Evolutionary conservation across 108 stramenopile genomes (phyloP).

Genomic region (Thalassiosira profunda): DNA sequence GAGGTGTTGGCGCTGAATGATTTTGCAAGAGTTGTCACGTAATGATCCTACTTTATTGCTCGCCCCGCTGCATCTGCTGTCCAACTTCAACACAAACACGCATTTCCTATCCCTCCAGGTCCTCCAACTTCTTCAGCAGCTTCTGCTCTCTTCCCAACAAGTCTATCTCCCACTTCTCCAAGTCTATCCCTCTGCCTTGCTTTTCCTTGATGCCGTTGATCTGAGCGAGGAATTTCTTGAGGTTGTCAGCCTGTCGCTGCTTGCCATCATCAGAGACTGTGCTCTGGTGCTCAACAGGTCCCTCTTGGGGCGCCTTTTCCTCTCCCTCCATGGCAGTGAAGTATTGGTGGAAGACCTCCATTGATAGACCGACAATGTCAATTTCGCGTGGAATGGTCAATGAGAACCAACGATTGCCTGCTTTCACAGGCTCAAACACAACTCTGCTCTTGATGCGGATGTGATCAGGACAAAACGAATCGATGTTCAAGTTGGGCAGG

Average conservation of each 20-base stretch:
- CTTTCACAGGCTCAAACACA: constrained; percentile 15
- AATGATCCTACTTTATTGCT: no score
- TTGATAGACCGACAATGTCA: constrained; percentile 2
- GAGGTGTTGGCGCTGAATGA: constrained; percentile 26
- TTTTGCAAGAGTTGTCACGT: constrained; percentile 27
- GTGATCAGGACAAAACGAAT: constrained; percentile 4
- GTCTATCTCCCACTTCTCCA: background rate
- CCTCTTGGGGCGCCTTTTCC: background rate
- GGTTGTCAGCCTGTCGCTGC: background rate
- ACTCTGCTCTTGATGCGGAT: constrained; percentile 24
- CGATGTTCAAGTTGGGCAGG: constrained; percentile 12
- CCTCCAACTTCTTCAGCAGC: background rate
- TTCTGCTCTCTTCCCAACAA: background rate
- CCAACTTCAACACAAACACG: no score
- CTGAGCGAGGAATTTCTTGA: constrained; percentile 4
- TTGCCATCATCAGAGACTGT: background rate
- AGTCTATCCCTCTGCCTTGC: background rate
- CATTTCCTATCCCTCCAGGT: no score
- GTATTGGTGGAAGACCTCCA: constrained; percentile 15
- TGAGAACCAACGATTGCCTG: constrained; percentile 1
- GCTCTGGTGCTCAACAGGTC: background rate
- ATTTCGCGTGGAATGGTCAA: constrained; percentile 1
- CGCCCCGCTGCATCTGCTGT: no score
- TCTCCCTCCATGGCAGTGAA: background rate
- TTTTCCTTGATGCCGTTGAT: constrained; percentile 2